Base-by-base conservation (phyloP, 306 rosid genomes). In the Cucurbita maxima region DNA sequence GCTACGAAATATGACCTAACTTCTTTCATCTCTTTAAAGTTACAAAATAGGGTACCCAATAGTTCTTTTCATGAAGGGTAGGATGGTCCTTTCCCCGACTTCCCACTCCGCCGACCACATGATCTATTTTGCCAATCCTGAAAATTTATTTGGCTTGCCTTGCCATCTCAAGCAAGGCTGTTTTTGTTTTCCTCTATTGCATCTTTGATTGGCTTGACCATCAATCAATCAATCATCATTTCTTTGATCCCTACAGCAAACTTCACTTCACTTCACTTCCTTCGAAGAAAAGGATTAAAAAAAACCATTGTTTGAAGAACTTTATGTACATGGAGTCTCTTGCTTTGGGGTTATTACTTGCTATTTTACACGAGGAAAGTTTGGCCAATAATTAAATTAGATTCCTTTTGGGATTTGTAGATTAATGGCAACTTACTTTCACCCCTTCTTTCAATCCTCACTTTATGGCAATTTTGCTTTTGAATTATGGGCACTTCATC, bases 401-500 rank as follows among this genome's bases (percentile, higher is more conserved):
- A 70, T 70, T 70, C 59, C 74, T 70, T 30, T 70, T 51, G 58
- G 45, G 74, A 25, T 51, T 70, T 50, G 45, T 34, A 30, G 16
- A 15, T 70, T 45, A 50, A 70, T 70, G 58, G 25, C 58, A 70
- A 34, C 59, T 70, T 70, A 70, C 51, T 70, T 70, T 36, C 45
- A 15, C 15, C 8, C 36, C 57, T 69, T 69, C 53, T 70, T 50
- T 50, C 8, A 51, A 70, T 15, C 59, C 74, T 15, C 47, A 16
- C 59, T 70, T 70, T 70, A 30, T 48, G 20, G 10, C 59, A 30
- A 70, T 15, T 51, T 34, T 51, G 15, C 30, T 22, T 51, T 70
- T 51, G 56, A 70, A 25, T 69, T 69, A 25, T 69, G n/a, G 25
- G 73, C 73, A 45, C 52, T 47, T 22, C 13, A 11, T 4, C 1